Base-by-base conservation (phyloP, 1,284 basidiomycete species). In the Somion occarium region DNA sequence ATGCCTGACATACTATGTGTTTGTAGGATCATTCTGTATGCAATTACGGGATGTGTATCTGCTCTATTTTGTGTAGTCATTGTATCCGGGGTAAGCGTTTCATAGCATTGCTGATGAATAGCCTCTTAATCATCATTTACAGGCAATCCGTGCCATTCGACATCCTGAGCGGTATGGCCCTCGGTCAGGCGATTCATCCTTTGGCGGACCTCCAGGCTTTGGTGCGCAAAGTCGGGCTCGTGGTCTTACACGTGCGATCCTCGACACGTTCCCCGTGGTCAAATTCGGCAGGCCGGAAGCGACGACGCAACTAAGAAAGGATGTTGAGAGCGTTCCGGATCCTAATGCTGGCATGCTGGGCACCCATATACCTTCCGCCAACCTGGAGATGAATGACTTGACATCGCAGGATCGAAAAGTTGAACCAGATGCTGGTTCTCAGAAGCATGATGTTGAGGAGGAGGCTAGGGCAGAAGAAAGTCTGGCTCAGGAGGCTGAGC, bases 151-250 rank as follows among this genome's bases (percentile, higher is more conserved):
- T 27, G 90, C 91, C 0, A 77, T 92, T 44, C 80, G 91, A 1
- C 83, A 95, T 66, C 93, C 93, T n/a, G 93, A 95, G 60, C 80
- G 91, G 46, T 96, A 96, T 65, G 92, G 93, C 5, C 87, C 89
- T 19, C 75, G 90, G 46, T 61, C 70, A 9, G 69, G 70, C 18
- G 73, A 78, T 46, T 71, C 73, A 15, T 64, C 63, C 1, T 58
- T 65, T 41, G 74, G 73, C 12, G 75, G 74, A 20, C 52, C 56
- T 3, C 50, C 46, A 22, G 53, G 61, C 34, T 7, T 55, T 25
- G 41, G 48, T 19, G 68, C 73, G 41, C 88, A 91, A 65, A 87
- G 83, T 50, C 82, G 89, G 5, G 85, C 91, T 0, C 74, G 80
- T 38, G 91, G 93, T 1, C 75, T 97, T 46, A 88, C 89, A 0